Base-by-base conservation (phyloP, 1,139 yeast species). In the Scheffersomyces titani region DNA sequence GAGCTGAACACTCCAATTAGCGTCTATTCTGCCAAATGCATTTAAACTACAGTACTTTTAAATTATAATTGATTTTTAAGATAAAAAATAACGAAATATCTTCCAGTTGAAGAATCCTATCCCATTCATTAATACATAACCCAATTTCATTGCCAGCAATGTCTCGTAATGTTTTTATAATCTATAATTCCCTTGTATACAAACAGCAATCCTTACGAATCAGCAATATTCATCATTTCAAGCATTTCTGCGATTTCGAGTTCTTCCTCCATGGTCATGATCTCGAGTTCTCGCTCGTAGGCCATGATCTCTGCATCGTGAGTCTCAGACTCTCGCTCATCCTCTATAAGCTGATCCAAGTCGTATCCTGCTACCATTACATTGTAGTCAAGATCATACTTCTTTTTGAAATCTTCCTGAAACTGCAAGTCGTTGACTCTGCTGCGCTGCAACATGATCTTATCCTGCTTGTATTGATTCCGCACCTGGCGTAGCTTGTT, bases 331-430 rank as follows among this genome's bases (percentile, higher is more conserved):
- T 67, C 70, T 2, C 67, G 58, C 54, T 75, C 77, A 52, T 76
- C 79, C 21, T 71, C 73, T 2, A 76, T 62, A 47, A 76, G 62
- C 51, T 61, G 65, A 51, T 74, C 75, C 51, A 72, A 58, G 54
- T 76, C 76, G 19, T 69, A 60, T 13, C 64, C 67, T 6, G 51
- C 57, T 21, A 62, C 60, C 7, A 66, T 57, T 5, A 59, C 57
- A 13, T 60, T 59, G 36, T 66, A 66, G 53, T 70, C 68, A 20
- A 61, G 54, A 40, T 64, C 62, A 45, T 65, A 64, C n/a, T 63
- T 46, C n/a, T 57, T 55, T n/a, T 59, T 53, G 44, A 55, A 56
- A 53, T 71, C 73, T 3, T 59, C 53, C 9, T 53, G 54, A 3
- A 63, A 63, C 59, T 77, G 80, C 11, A 58, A 44, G 30, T 71